These are phyloP conservation scores for Cicer bijugum DNA, from an alignment of 306 rosid genomes.

Conservation along the genomic window DNA sequence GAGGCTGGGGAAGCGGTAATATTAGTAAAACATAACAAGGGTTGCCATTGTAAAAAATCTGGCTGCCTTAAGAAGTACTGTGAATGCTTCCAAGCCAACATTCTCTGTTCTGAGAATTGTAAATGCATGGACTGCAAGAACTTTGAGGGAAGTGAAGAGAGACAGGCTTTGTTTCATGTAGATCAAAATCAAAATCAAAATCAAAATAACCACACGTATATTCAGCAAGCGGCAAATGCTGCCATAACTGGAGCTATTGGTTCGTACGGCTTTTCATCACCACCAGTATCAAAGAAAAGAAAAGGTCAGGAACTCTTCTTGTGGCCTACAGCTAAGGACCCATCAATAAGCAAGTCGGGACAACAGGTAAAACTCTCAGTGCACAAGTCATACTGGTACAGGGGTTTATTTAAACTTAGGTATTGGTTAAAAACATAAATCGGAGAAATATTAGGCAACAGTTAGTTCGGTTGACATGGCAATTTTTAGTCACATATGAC, in stretches of 20 bases:
- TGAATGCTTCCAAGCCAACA: conserved; percentile 98
- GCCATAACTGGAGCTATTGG: conserved; percentile 99
- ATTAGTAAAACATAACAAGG: conserved; percentile 94
- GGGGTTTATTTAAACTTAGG: conserved; percentile 27
- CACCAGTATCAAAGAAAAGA: conserved; percentile 81
- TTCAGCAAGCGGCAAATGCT: conserved; percentile 99
- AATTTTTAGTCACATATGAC: conserved; percentile 25
- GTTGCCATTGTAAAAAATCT: conserved; percentile 98
- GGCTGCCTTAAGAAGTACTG: conserved; percentile 98
- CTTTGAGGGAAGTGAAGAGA: conserved; percentile 99
- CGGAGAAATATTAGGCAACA: conserved; percentile 17
- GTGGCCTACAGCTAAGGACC: conserved; percentile 76
- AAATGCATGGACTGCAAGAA: conserved; percentile 99
- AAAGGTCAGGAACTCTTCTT: conserved; percentile 76
- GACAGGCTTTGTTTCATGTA: conserved; percentile 94
- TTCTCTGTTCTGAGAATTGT: conserved; percentile 98
- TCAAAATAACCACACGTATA: conserved; percentile 61
- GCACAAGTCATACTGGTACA: conserved; percentile 5
- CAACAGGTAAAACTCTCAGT: conserved; percentile 71
- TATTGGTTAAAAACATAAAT: conserved; percentile 28
- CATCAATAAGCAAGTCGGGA: conserved; percentile 64
- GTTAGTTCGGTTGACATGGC: neutral
- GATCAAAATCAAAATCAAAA: conserved; percentile 49
- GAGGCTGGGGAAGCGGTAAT: conserved; percentile 86
- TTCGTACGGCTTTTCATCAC: conserved; percentile 87